Conservation (phyloP, 441 rosid genomes). For the Raphanus hybrid region DNA sequence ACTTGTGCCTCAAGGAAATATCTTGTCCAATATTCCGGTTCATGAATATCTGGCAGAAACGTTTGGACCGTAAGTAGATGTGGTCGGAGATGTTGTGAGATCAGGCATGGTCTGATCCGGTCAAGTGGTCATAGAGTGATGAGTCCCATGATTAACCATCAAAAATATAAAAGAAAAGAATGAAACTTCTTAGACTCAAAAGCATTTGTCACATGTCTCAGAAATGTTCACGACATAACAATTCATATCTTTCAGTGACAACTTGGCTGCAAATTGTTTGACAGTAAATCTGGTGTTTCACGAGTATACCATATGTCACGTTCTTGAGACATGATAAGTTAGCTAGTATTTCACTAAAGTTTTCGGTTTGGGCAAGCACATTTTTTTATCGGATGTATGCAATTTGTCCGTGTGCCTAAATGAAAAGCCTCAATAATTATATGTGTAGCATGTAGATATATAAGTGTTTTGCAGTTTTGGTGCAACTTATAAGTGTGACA, state of each 20-base stretch:
- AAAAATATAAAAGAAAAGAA: background rate
- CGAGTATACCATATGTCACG: conserved; percentile 1
- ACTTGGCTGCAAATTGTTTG: background rate
- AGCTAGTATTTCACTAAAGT: background rate
- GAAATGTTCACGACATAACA: background rate
- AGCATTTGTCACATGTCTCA: background rate
- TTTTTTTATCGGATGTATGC: no score
- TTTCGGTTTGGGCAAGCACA: background rate
- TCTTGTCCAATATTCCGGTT: background rate
- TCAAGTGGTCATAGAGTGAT: background rate
- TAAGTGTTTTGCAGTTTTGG: background rate
- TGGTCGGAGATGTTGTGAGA: background rate
- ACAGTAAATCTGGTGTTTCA: background rate
- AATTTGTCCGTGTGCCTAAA: no score
- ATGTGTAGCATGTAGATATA: background rate
- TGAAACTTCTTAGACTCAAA: background rate
- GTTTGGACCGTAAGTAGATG: background rate
- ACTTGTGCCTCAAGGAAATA: background rate
- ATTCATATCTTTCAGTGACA: background rate
- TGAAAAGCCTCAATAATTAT: background rate
- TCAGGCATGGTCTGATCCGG: background rate
- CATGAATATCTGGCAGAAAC: background rate
- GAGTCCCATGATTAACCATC: background rate
- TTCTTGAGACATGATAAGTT: background rate
- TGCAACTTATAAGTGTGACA: conserved; percentile 2